Evolutionary conservation across 192 early-diverging fungal genomes (phyloP), one percentile per base, ranked within the genome.

Genomic region (Backusella mclennaniae): DNA sequence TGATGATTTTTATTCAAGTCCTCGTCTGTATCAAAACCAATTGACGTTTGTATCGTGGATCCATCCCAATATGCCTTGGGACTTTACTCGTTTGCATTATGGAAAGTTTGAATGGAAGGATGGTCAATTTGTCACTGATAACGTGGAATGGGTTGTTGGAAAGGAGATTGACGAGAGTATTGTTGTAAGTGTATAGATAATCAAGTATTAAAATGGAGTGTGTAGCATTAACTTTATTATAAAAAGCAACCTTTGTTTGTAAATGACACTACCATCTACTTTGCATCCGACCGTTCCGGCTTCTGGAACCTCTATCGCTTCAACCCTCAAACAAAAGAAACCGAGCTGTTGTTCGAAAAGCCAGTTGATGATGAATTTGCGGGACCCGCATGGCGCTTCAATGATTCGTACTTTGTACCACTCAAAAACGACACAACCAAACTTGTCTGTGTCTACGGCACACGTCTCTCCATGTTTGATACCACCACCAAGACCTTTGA

Each of bases 21-120:
- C 92, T 26, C 85, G 87, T 5, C 81, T 94, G 76, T 88, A 84
- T 70, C 70, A 81, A 6, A 66, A 36, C n/a, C 73, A 67, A 29
- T 76, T 94, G 71, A 88, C 87, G 8, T 95, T 90, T 77, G 83
- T 88, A 41, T 82, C 89, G 5, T 94, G 93, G 94, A 81, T 87
- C 70, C 90, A 94, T 44, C 92, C 92, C 0, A 87, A 89, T 77
- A 94, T 95, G 94, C 92, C 89, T 66, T 94, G 94, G 94, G 90
- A 93, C 72, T 87, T 84, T 42, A 92, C 94, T 1, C 80, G 82
- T 35, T 79, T 94, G 29, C 82, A 87, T 74, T 79, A 85, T 44
- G 88, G 82, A 29, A 66, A 73, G 19, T 67, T 90, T 29, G 7
- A 78, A 11, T 59, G 72, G 4, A 19, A 9, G 21, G 71, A 56